Evolutionary conservation across 1,284 basidiomycete species (phyloP), one percentile per base, ranked within the genome.

Genomic region (Rhodotorula sp.): DNA sequence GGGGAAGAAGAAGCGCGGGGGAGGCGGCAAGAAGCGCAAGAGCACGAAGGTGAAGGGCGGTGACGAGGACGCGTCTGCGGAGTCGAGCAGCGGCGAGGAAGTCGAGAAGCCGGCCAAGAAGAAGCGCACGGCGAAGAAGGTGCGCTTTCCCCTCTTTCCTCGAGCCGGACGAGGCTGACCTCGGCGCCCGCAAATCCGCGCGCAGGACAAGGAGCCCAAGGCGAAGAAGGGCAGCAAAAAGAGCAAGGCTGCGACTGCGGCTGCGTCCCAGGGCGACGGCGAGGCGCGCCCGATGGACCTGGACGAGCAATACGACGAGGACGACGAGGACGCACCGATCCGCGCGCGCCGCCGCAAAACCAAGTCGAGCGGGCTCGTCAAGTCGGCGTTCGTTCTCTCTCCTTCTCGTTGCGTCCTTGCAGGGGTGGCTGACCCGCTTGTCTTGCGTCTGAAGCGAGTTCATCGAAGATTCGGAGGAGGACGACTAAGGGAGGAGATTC

Each of bases 11-110:
- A 78, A 77, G 9, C 86, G 87, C 19, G 75, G 59, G 4, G 68
- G 67, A 51, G 72, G 70, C 56, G 71, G 72, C 39, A 71, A 75
- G 74, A 75, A 69, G 69, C 67, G 70, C 64, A 73, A 67, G 8
- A 46, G 39, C 39, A 88, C 86, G 81, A 83, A 82, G 6, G 84
- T 90, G 76, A 89, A 88, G 60, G 88, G 88, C 17, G 89, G 87
- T 0, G 90, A 91, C 39, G 86, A 87, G 17, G 58, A 60, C 6
- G 62, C 21, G 39, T 44, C 25, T 8, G 39, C 37, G n/a, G 66
- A 65, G 51, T 63, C 66, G 27, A 34, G 75, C 77, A 76, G 58
- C 75, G 76, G 32, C 78, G 76, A 60, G 71, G 80, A 79, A 10
- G 69, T 9, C 29, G 67, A 64, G 34, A 63, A 63, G 56, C 67